Percentiles rank a stretch among this genome's conserved stretches.
These are phyloP conservation scores for Lyophyllum decastes DNA, from an alignment of 768 basidiomycete species.

Conservation along the genomic window DNA sequence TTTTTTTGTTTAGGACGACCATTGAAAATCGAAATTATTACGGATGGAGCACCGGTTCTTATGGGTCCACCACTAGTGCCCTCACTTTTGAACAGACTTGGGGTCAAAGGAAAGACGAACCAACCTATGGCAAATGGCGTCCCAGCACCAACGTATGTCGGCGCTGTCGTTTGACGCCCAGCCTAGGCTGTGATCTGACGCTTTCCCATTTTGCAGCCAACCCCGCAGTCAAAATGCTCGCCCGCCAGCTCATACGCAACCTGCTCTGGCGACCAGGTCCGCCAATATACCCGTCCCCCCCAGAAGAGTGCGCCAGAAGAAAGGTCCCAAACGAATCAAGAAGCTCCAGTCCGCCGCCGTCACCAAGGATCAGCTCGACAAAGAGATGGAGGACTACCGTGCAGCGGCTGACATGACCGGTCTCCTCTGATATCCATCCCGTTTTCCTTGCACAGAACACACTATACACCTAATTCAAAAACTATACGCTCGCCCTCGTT, in stretches of 20 bases:
- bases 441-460: background rate
- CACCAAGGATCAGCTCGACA: constrained; percentile 64
- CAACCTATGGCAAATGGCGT: constrained; percentile 10
- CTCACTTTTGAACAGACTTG: constrained; percentile 32
- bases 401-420: constrained; percentile 38
- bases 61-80: constrained; percentile 22
- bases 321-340: constrained; percentile 74
- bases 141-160: constrained; percentile 19
- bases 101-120: constrained; percentile 3
- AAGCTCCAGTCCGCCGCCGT: constrained; percentile 38
- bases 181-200: background rate
- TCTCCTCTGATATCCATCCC: background rate
- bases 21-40: constrained; percentile 65
- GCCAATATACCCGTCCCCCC: constrained; percentile 30
- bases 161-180: background rate
- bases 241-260: constrained; percentile 7
- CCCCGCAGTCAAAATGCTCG: constrained; percentile 7
- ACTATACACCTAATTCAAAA: background rate
- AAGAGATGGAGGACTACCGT: constrained; percentile 81
- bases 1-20: constrained; percentile 50
- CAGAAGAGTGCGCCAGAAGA: constrained; percentile 55
- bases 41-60: constrained; percentile 38
- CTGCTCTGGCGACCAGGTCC: constrained; percentile 23
- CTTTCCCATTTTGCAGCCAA: constrained; percentile 3
- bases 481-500: background rate